Conservation (phyloP, 1,284 basidiomycete species). For the Trichosporon sp. region DNA sequence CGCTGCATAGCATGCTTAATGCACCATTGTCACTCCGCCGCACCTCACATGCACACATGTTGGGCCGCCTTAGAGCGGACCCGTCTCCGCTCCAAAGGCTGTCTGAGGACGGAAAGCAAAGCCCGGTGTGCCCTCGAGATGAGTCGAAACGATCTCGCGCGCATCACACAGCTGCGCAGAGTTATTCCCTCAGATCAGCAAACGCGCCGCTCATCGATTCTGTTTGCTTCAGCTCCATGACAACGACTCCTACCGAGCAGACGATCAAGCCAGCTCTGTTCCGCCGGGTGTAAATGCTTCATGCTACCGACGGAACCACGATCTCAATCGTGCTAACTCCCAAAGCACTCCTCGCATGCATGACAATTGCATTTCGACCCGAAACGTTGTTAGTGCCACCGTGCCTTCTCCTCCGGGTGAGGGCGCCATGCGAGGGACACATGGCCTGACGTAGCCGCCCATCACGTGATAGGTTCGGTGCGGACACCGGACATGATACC, state of each 20-base stretch:
- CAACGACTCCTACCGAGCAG: neutral
- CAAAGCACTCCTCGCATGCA: neutral
- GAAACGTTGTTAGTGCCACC: neutral
- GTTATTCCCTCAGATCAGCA: conserved; percentile 7
- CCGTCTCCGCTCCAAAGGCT: neutral
- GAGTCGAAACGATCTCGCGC: neutral
- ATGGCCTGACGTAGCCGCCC: conserved; percentile 6
- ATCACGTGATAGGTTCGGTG: neutral
- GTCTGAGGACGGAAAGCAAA: neutral
- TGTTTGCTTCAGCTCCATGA: neutral
- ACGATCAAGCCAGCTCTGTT: neutral
- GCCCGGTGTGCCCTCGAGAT: neutral
- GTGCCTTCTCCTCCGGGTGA: neutral
- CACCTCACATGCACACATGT: neutral
- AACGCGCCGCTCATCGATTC: neutral
- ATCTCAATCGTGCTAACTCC: neutral
- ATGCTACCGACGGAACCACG: too few relatives aligned
- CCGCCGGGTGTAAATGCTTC: neutral
- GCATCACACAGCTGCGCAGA: neutral
- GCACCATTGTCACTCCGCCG: neutral
- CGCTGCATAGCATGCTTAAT: neutral
- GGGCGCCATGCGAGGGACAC: neutral
- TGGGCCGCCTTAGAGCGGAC: neutral
- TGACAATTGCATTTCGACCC: neutral
- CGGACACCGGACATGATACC: conserved; percentile 8